Conservation (phyloP, 495 filamentous ascomycete species). For the Penicillium manginii region DNA sequence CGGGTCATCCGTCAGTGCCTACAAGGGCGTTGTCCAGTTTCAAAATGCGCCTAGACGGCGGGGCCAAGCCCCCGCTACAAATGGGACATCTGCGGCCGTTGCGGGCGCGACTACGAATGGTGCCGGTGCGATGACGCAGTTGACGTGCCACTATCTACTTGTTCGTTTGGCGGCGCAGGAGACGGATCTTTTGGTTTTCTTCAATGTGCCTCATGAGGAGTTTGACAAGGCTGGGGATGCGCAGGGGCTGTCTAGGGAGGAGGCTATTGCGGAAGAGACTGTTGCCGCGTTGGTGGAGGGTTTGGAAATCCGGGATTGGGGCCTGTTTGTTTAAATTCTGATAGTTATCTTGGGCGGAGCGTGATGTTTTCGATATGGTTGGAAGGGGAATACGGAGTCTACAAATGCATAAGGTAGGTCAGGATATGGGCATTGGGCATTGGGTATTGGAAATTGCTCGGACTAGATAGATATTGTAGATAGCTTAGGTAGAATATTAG, state of each 20-base stretch:
- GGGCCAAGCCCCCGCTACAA: constrained; percentile 10
- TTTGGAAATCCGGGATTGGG: constrained; percentile 83
- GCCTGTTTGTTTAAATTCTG: constrained; percentile 64
- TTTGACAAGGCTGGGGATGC: constrained; percentile 52
- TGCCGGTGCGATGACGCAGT: constrained; percentile 23
- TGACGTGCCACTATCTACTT: constrained; percentile 51
- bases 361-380: neutral
- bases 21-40: constrained; percentile 37
- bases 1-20: constrained; percentile 23
- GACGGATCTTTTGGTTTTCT: constrained; percentile 85
- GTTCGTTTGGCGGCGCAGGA: constrained; percentile 72
- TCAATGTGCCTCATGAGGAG: constrained; percentile 86
- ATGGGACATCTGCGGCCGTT: constrained; percentile 8
- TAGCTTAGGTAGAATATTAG: neutral
- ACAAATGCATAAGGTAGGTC: too few relatives aligned
- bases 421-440: too few relatives aligned
- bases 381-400: neutral
- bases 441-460: too few relatives aligned
- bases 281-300: constrained; percentile 65
- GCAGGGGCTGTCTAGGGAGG: constrained; percentile 52
- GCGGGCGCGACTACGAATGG: constrained; percentile 23
- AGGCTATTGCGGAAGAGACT: constrained; percentile 65
- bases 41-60: constrained; percentile 27
- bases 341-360: neutral
- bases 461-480: neutral